Conservation (phyloP, 2,329 filamentous ascomycete species). For the Colletotrichum camelliae region DNA sequence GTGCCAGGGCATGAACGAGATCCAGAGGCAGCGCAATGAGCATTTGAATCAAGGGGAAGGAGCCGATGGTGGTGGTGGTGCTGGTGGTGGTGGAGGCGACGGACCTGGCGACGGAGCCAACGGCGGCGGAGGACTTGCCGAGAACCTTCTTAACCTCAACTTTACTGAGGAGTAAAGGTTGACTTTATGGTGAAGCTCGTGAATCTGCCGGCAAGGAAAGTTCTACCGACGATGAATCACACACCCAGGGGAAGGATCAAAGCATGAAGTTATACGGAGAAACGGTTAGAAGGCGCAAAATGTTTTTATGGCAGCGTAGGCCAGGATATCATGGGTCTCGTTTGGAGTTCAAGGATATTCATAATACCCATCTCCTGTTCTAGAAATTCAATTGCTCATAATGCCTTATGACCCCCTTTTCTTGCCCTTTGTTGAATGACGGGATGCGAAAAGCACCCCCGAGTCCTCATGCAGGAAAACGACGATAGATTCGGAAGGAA, state of each 20-base stretch:
- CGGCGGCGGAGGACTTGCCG: not conserved
- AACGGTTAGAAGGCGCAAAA: not conserved
- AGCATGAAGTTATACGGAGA: not conserved
- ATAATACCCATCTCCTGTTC: slow-evolving; percentile 15
- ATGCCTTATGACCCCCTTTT: not conserved
- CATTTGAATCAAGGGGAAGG: not conserved
- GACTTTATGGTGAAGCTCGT: not conserved
- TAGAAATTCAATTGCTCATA: slow-evolving; percentile 18
- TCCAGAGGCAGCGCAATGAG: slow-evolving; percentile 34
- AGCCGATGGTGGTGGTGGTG: not conserved
- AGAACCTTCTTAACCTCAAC: slow-evolving; percentile 16
- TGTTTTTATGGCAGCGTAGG: not conserved
- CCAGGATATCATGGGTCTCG: slow-evolving; percentile 8
- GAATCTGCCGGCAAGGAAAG: not conserved
- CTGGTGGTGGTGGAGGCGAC: not conserved
- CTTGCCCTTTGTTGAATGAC: not conserved
- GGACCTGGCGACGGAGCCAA: not conserved
- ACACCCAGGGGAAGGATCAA: no score
- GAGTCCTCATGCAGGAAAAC: not conserved
- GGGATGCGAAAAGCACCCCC: not conserved
- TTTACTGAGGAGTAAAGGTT: not conserved
- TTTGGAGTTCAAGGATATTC: not conserved
- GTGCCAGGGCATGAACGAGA: slow-evolving; percentile 47
- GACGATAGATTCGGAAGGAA: not conserved
- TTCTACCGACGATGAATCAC: not conserved